These are phyloP conservation scores for Sclerotinia glacialis DNA, from an alignment of 2,329 filamentous ascomycete species.

Conservation along the genomic window DNA sequence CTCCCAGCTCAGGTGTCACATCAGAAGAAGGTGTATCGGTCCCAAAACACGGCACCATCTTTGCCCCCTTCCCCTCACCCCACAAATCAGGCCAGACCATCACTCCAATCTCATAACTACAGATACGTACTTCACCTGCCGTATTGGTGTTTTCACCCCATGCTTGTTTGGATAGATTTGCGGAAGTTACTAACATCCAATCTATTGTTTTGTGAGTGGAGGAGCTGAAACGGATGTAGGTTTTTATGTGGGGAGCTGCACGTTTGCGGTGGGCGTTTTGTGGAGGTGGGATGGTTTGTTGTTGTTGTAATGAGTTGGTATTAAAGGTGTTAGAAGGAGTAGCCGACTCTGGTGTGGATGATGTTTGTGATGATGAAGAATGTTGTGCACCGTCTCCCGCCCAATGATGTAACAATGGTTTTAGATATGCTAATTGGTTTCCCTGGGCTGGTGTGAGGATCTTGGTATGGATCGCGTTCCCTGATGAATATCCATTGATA, in stretches of 20 bases:
- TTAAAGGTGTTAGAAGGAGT: not conserved
- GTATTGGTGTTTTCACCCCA: conserved; percentile 68
- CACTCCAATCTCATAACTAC: conserved; percentile 82
- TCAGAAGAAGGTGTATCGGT: conserved; percentile 54
- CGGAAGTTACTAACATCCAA: conserved; percentile 86
- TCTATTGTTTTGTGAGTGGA: conserved; percentile 53
- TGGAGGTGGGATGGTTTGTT: not conserved
- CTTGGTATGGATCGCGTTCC: conserved; percentile 79
- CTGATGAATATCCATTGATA: conserved; percentile 74
- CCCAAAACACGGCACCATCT: conserved; percentile 69
- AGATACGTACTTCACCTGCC: conserved; percentile 63
- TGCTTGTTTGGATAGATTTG: conserved; percentile 86
- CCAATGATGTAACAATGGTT: conserved; percentile 73
- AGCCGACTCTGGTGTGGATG: not conserved
- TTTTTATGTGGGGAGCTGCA: conserved; percentile 87
- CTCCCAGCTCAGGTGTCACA: conserved; percentile 11
- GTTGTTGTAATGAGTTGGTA: no score
- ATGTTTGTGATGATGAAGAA: not conserved
- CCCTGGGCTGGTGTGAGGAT: conserved; percentile 65
- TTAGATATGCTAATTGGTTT: conserved; percentile 71
- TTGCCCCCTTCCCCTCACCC: conserved; percentile 39
- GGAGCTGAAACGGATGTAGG: conserved; percentile 66
- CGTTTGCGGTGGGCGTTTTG: conserved; percentile 59
- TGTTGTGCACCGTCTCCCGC: conserved; percentile 52
- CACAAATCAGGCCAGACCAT: conserved; percentile 72